Conservation (phyloP, 2,329 filamentous ascomycete genomes). For the Cladophialophora yegresii region DNA sequence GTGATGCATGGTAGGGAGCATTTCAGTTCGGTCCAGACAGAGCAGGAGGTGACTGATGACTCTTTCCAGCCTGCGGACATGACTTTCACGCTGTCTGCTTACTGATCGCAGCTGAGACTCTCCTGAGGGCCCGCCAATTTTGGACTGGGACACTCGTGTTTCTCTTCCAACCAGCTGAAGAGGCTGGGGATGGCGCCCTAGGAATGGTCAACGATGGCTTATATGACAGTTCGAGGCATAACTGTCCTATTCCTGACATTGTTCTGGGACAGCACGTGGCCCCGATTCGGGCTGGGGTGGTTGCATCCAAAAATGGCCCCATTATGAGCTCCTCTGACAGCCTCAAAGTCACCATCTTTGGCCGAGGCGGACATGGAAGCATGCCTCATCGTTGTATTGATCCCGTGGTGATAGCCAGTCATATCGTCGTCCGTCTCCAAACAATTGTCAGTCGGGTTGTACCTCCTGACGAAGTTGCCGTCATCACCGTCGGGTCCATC, state of each 20-base stretch:
- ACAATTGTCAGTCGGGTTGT: slow-evolving; percentile 59
- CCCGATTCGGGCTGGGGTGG: slow-evolving; percentile 44
- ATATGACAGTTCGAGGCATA: slow-evolving; percentile 45
- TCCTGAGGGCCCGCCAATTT: slow-evolving; percentile 46
- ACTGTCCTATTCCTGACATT: slow-evolving; percentile 54
- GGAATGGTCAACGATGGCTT: slow-evolving; percentile 63
- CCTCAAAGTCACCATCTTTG: slow-evolving; percentile 56
- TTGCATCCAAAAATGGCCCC: slow-evolving; percentile 43
- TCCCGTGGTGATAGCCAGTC: slow-evolving; percentile 59
- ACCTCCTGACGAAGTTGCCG: slow-evolving; percentile 55
- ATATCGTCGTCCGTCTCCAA: slow-evolving; percentile 59
- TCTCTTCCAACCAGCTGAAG: slow-evolving; percentile 68
- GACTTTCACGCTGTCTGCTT: slow-evolving; percentile 61
- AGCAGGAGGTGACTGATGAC: too few relatives aligned
- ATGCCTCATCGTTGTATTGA: slow-evolving; percentile 59
- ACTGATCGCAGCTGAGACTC: slow-evolving; percentile 55
- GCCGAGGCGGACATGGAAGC: slow-evolving; percentile 60
- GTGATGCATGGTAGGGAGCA: slow-evolving; percentile 53
- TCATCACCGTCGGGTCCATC: slow-evolving; percentile 60
- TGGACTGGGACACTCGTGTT: slow-evolving; percentile 68
- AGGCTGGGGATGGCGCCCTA: slow-evolving; percentile 63
- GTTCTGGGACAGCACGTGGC: slow-evolving; percentile 61
- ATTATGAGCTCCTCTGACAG: slow-evolving; percentile 50
- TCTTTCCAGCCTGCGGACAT: slow-evolving; percentile 49
- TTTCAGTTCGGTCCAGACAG: too few relatives aligned